Evolutionary conservation across 2,329 filamentous ascomycete genomes (phyloP).

Genomic region (Neocatenulostroma microsporum): DNA sequence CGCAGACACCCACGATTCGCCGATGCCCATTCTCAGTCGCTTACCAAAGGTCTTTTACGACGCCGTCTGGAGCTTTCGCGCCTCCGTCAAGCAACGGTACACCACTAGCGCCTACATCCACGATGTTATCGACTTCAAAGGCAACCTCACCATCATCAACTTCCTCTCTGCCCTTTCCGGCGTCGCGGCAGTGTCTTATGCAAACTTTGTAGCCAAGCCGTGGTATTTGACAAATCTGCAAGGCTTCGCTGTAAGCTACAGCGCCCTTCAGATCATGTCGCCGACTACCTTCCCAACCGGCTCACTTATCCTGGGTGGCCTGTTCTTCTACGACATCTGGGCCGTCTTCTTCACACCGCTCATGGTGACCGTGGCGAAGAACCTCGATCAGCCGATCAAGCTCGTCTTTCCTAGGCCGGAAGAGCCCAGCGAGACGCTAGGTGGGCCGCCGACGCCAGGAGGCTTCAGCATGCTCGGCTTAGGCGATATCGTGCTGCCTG

Average conservation of each 20-base stretch:
- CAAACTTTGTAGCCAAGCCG: conserved; percentile 52
- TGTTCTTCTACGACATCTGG: conserved; percentile 94
- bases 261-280: conserved; percentile 72
- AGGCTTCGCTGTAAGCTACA: conserved; percentile 80
- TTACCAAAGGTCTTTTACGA: conserved; percentile 10
- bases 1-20: conserved; percentile 31
- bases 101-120: conserved; percentile 48
- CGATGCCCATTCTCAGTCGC: conserved; percentile 43
- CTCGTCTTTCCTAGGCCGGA: conserved; percentile 69
- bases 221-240: conserved; percentile 78
- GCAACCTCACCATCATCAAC: conserved; percentile 49
- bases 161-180: conserved; percentile 51
- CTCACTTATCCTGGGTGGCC: conserved; percentile 63
- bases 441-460: conserved; percentile 36
- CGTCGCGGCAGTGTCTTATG: conserved; percentile 54
- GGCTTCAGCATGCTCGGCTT: conserved; percentile 69
- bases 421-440: conserved; percentile 17
- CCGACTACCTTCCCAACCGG: conserved; percentile 82
- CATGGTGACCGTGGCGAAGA: conserved; percentile 82
- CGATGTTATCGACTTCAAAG: conserved; percentile 28
- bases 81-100: conserved; percentile 44
- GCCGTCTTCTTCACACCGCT: conserved; percentile 84
- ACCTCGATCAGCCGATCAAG: conserved; percentile 87
- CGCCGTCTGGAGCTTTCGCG: conserved; percentile 44
- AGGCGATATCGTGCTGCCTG: conserved; percentile 89